Conservation (phyloP, 1,284 basidiomycete genomes). For the Sanghuangporus sanghuang region DNA sequence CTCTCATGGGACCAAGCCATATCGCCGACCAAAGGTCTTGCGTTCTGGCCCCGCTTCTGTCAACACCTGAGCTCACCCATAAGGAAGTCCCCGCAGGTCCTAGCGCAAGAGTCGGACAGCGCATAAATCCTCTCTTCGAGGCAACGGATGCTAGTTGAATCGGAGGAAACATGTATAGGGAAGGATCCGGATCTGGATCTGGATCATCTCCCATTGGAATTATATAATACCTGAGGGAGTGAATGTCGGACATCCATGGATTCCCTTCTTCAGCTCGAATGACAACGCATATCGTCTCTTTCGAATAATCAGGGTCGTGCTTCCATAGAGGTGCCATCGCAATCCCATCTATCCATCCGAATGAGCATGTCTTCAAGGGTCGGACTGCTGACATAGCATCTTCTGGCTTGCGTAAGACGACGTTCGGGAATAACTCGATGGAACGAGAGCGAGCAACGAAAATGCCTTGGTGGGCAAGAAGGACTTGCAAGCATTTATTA, state of each 20-base stretch:
- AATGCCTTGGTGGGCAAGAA: slow-evolving; percentile 41
- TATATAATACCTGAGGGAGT: slow-evolving; percentile 42
- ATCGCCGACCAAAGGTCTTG: slow-evolving; percentile 2
- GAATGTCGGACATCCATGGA: slow-evolving; percentile 48
- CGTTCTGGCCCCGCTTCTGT: neutral
- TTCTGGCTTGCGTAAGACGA: slow-evolving; percentile 26
- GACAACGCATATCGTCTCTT: slow-evolving; percentile 40
- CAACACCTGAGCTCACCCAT: slow-evolving; percentile 39
- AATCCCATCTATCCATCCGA: slow-evolving; percentile 61
- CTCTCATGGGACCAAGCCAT: slow-evolving; percentile 1
- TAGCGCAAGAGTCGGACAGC: slow-evolving; percentile 45
- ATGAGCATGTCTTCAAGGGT: slow-evolving; percentile 42
- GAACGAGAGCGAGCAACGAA: slow-evolving; percentile 55
- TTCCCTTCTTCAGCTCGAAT: slow-evolving; percentile 51
- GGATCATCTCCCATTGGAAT: neutral
- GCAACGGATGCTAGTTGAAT: slow-evolving; percentile 30
- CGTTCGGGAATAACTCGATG: slow-evolving; percentile 47
- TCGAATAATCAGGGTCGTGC: slow-evolving; percentile 11
- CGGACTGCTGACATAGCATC: slow-evolving; percentile 8
- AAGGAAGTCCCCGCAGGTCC: slow-evolving; percentile 49
- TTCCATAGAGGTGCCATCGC: slow-evolving; percentile 24
- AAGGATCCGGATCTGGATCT: slow-evolving; percentile 4
- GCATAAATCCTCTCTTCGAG: slow-evolving; percentile 42
- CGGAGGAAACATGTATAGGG: slow-evolving; percentile 40
- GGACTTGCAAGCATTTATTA: slow-evolving; percentile 47